Evolutionary conservation across 768 basidiomycete genomes (phyloP), one percentile per base, ranked within the genome.

Genomic region (Sporobolomyces roseus): DNA sequence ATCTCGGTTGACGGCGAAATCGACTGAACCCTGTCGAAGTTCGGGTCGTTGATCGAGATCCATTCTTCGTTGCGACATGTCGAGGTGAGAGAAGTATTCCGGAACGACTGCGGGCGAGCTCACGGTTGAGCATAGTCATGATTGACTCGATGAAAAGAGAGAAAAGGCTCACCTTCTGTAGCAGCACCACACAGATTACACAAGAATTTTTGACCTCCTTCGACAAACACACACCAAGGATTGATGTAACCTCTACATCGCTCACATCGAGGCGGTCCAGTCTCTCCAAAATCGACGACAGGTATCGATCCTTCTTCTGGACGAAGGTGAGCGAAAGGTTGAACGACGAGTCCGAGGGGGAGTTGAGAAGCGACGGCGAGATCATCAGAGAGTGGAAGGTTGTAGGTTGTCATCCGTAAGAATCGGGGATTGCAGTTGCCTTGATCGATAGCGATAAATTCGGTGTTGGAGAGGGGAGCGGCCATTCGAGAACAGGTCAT

Each of bases 391-490:
- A 84, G 83, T 3, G 96, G 96, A 30, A 98, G 80, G 76, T 87
- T 88, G 85, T 92, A 93, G 9, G 93, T 91, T 21, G 96, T 88
- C 64, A 91, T 82, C 41, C 96, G 87, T 52, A 94, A 83, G 78
- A 89, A 91, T 75, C 89, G 89, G 12, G 96, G 96, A 19, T 89
- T 90, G 4, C 92, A 89, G 79, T 94, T 97, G 65, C 94, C 94
- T 83, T 98, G 92, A 80, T 99, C 94, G 65, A 97, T 83, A n/a
- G 90, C 86, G 64, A 87, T 81, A 74, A 85, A 94, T 74, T 94
- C 90, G 0, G 91, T 88, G 9, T 89, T 91, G n/a, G 88, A 86
- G 21, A 91, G 81, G 1, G 94, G 96, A 0, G 86, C 86, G 17
- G 80, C 66, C 73, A 86, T 87, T 43, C 81, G 80, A 0, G 83